phyloP scores from a whole-genome alignment of 192 early-diverging fungal genomes.

The Gonapodya sp. region DNA sequence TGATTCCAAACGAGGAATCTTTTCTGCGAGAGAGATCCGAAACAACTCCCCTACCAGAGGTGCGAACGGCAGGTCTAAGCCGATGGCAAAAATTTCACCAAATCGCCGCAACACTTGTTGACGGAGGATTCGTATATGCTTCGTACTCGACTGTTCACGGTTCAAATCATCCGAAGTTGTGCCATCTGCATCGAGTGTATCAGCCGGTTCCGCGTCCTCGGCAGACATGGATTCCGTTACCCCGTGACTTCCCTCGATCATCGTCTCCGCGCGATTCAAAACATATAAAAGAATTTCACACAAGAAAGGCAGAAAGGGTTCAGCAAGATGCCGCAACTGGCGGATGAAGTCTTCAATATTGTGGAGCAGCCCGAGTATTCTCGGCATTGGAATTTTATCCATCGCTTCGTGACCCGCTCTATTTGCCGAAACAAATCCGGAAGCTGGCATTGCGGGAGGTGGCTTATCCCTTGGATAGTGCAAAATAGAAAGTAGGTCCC shows the following conservation, averaged over 20 bases:
- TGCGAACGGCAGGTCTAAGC: conserved; percentile 60
- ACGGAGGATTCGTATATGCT: conserved; percentile 55
- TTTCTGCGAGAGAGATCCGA: conserved; percentile 51
- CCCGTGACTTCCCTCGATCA: background rate
- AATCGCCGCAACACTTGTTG: conserved; percentile 65
- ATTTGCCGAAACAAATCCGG: background rate
- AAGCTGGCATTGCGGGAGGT: conserved; percentile 20
- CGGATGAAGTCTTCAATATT: background rate
- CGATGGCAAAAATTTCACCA: conserved; percentile 66
- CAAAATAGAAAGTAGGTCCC: background rate
- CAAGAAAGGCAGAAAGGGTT: background rate
- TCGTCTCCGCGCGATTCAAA: background rate
- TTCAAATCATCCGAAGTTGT: conserved; percentile 13
- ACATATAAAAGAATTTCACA: background rate
- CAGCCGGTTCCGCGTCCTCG: background rate
- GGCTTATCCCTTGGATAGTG: conserved; percentile 10
- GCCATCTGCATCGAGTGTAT: conserved; percentile 14
- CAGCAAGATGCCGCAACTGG: background rate
- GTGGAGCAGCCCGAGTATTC: background rate
- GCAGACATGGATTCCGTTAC: background rate
- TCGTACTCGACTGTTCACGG: conserved; percentile 19
- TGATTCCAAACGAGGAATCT: conserved; percentile 54
- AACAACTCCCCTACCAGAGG: conserved; percentile 72
- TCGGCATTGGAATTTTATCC: background rate
- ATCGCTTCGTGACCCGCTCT: background rate